Conservation (phyloP, 148 eudicot genomes). For the Fallopia convolvulus region DNA sequence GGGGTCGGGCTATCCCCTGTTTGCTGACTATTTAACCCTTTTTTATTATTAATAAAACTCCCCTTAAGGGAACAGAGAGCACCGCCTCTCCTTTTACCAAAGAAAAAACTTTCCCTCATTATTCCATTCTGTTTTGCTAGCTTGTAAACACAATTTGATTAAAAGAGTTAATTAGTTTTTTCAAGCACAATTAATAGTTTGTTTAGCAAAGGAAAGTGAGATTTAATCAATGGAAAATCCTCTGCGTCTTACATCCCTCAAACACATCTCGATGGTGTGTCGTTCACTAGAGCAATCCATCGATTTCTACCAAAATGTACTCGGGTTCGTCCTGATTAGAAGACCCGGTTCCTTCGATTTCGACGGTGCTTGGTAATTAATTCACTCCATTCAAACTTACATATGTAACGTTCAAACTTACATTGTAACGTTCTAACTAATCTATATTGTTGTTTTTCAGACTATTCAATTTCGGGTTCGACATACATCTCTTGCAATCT, state of each 20-base stretch:
- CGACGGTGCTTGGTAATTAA: slow-evolving; percentile 6
- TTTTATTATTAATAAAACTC: too few relatives aligned
- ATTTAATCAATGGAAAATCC: slow-evolving; percentile 5
- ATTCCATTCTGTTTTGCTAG: not conserved
- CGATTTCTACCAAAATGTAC: slow-evolving; percentile 7
- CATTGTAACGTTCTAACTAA: too few relatives aligned
- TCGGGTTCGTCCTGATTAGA: not conserved
- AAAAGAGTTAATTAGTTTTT: not conserved
- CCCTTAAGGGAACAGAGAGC: too few relatives aligned
- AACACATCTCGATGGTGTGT: slow-evolving; percentile 6
- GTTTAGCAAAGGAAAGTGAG: not conserved
- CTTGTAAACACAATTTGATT: too few relatives aligned
- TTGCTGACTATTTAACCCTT: too few relatives aligned
- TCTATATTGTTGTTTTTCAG: slow-evolving; percentile 8
- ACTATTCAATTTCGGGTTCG: slow-evolving; percentile 41
- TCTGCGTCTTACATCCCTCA: not conserved
- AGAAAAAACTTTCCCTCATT: too few relatives aligned
- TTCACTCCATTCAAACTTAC: not conserved
- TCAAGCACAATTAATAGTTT: not conserved
- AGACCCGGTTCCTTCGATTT: slow-evolving; percentile 6
- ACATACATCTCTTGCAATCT: slow-evolving; percentile 44
- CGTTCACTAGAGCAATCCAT: slow-evolving; percentile 8
- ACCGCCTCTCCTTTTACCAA: too few relatives aligned
- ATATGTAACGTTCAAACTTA: too few relatives aligned
- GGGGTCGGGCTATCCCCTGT: too few relatives aligned